Evolutionary conservation across 768 basidiomycete genomes (phyloP).

Genomic region (Naganishia vaughanmartiniae): DNA sequence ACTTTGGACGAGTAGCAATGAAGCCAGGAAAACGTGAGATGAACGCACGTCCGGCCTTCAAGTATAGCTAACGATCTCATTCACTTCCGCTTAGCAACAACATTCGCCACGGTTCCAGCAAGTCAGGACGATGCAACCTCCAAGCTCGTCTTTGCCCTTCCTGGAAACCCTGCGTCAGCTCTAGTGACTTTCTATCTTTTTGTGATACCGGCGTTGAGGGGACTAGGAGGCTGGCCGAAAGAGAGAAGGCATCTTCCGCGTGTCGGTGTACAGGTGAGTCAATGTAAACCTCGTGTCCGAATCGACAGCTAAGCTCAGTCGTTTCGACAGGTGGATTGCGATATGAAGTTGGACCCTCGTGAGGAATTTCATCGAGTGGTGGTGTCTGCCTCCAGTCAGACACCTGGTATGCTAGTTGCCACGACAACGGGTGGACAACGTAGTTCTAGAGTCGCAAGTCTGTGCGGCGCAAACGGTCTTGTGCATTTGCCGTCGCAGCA

Average conservation of each 20-base stretch:
- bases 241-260: slow-evolving; percentile 62
- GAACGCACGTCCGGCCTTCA: too few species aligned
- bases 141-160: slow-evolving; percentile 77
- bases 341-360: slow-evolving; percentile 68
- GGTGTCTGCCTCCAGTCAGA: slow-evolving; percentile 54
- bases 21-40: slow-evolving; percentile 58
- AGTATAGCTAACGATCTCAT: neutral
- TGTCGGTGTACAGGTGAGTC: slow-evolving; percentile 62
- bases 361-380: slow-evolving; percentile 80
- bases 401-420: slow-evolving; percentile 60
- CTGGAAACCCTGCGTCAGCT: slow-evolving; percentile 84
- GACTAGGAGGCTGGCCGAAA: slow-evolving; percentile 66
- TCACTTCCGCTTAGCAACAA: slow-evolving; percentile 61
- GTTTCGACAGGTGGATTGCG: slow-evolving; percentile 34
- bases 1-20: slow-evolving; percentile 80
- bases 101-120: slow-evolving; percentile 72
- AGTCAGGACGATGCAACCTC: slow-evolving; percentile 42
- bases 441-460: slow-evolving; percentile 74
- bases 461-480: slow-evolving; percentile 77
- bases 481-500: slow-evolving; percentile 63
- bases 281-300: neutral
- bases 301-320: slow-evolving; percentile 41
- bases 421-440: slow-evolving; percentile 82
- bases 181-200: slow-evolving; percentile 82
- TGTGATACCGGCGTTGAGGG: slow-evolving; percentile 74